A percentile compares a stretch with the other conserved stretches of the same genome.
These are phyloP conservation scores for Hemileccinum hortonii DNA, from an alignment of 1,284 basidiomycete genomes.

Conservation along the genomic window DNA sequence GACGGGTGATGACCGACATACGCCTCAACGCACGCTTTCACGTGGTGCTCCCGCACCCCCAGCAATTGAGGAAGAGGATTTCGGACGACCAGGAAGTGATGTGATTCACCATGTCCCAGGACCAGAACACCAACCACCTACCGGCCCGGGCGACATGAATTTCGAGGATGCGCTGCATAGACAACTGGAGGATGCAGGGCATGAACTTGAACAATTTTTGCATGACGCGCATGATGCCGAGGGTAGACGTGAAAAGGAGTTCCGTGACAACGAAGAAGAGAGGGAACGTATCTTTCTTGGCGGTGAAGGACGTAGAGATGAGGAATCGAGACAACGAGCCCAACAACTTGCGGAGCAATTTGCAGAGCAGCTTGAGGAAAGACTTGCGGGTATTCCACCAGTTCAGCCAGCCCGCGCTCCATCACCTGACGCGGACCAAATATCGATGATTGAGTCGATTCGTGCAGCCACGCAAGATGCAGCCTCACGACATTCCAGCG, in stretches of 20 bases:
- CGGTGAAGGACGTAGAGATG: conserved; percentile 54
- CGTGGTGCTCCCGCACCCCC: conserved; percentile 16
- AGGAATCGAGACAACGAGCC: conserved; percentile 50
- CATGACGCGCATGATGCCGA: conserved; percentile 56
- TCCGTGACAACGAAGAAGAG: conserved; percentile 62
- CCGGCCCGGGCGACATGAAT: conserved; percentile 15
- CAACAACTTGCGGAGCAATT: too few relatives aligned
- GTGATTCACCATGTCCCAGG: conserved; percentile 26
- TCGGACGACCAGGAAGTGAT: conserved; percentile 22
- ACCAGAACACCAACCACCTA: conserved; percentile 8
- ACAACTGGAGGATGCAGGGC: conserved; percentile 55
- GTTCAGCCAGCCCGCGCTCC: conserved; percentile 24
- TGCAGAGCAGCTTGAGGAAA: conserved; percentile 48
- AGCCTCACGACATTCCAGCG: conserved; percentile 51
- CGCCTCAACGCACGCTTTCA: conserved; percentile 7
- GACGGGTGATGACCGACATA: neutral
- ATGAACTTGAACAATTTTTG: conserved; percentile 45
- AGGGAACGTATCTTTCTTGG: conserved; percentile 61
- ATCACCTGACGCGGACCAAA: conserved; percentile 21
- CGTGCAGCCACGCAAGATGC: conserved; percentile 43
- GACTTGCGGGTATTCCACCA: conserved; percentile 28
- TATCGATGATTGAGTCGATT: conserved; percentile 40
- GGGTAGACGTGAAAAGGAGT: conserved; percentile 57
- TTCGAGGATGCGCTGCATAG: conserved; percentile 52
- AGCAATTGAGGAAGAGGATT: conserved; percentile 19